Conservation (phyloP, 768 basidiomycete species). For the Cystoderma amianthinum region DNA sequence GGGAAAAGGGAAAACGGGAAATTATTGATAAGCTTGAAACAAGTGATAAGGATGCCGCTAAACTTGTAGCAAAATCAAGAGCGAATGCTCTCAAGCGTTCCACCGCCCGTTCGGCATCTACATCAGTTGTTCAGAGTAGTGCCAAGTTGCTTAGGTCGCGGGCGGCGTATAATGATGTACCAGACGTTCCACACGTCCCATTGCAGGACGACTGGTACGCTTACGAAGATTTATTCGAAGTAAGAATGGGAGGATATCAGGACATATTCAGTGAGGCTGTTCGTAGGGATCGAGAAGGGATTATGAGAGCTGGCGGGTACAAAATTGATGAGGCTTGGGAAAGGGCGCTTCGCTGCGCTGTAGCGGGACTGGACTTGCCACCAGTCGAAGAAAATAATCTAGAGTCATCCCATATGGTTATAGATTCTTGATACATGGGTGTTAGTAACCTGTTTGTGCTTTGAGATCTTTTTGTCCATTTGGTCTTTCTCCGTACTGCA, state of each 20-base stretch:
- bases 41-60: slow-evolving; percentile 62
- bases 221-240: slow-evolving; percentile 60
- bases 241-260: slow-evolving; percentile 52
- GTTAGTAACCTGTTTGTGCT: too few relatives aligned
- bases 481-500: too few relatives aligned
- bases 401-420: too few relatives aligned
- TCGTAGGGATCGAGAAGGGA: slow-evolving; percentile 66
- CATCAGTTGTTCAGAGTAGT: slow-evolving; percentile 36
- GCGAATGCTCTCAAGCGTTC: slow-evolving; percentile 58
- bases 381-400: slow-evolving; percentile 32
- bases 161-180: slow-evolving; percentile 60
- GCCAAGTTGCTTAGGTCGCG: slow-evolving; percentile 52
- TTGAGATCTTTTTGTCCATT: too few relatives aligned
- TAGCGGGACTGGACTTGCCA: slow-evolving; percentile 63
- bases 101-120: slow-evolving; percentile 45
- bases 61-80: slow-evolving; percentile 63
- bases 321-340: slow-evolving; percentile 81
- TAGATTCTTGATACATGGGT: too few relatives aligned
- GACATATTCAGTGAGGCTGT: slow-evolving; percentile 75
- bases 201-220: slow-evolving; percentile 71
- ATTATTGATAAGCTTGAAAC: slow-evolving; percentile 81
- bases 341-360: slow-evolving; percentile 65
- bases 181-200: slow-evolving; percentile 77
- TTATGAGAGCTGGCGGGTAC: slow-evolving; percentile 82
- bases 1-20: slow-evolving; percentile 62